Percentiles rank a stretch among this genome's conserved stretches.
phyloP scores from a whole-genome alignment of 306 rosid genomes.

The Carpinus viminea region DNA sequence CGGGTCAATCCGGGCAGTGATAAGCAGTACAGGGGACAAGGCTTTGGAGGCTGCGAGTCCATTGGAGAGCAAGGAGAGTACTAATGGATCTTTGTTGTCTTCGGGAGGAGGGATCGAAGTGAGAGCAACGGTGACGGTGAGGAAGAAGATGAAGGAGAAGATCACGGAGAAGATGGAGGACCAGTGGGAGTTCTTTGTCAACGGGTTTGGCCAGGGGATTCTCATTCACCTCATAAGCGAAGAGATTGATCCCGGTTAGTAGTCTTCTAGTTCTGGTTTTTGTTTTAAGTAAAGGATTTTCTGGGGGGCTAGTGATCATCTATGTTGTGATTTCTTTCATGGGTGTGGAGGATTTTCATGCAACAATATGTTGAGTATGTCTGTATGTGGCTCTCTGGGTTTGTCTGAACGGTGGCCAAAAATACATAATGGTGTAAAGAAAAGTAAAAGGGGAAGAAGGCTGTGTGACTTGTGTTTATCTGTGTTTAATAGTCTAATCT shows the following conservation, averaged over 20 bases:
- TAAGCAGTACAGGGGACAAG: conserved; percentile 54
- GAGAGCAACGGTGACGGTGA: conserved; percentile 61
- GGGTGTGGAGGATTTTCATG: not conserved
- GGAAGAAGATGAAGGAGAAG: conserved; percentile 79
- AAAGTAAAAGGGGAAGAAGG: not conserved
- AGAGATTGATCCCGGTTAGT: conserved; percentile 69
- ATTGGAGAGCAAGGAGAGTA: conserved; percentile 38
- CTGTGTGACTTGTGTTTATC: not conserved
- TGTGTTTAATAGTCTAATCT: not conserved
- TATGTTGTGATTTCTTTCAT: not conserved
- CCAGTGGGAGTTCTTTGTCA: conserved; percentile 68
- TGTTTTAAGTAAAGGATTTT: not conserved
- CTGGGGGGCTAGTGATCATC: not conserved
- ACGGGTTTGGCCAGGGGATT: conserved; percentile 85
- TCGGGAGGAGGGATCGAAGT: conserved; percentile 48
- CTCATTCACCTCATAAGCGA: conserved; percentile 74
- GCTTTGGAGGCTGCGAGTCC: conserved; percentile 30
- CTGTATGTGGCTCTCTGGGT: not conserved
- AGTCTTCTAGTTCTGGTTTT: conserved; percentile 24
- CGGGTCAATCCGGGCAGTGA: conserved; percentile 41
- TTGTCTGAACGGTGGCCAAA: not conserved
- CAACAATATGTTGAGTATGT: too few relatives aligned
- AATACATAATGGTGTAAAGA: not conserved
- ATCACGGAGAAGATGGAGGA: conserved; percentile 61
- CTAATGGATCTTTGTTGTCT: conserved; percentile 28